Evolutionary conservation across 2,329 filamentous ascomycete species (phyloP), one percentile per base, ranked within the genome.

Genomic region (Trichoderma koningiopsis): DNA sequence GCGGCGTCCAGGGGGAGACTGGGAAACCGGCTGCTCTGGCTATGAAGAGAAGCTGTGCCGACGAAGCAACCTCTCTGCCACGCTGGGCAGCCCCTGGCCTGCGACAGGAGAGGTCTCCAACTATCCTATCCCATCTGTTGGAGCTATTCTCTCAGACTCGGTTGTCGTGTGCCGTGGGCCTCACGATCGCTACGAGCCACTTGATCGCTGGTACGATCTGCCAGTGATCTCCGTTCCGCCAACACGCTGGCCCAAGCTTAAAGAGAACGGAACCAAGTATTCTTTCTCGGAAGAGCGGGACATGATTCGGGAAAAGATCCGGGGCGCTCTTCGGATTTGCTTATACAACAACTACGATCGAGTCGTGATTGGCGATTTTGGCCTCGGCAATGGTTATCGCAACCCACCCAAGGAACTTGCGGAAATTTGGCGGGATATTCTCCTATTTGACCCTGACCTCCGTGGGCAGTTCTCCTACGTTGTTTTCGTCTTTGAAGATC

Each of bases 201-300:
- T 89, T 71, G 78, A 83, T 31, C 76, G 78, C 58, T 91, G 86
- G 86, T 80, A 80, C 73, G 83, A 86, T 57, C 80, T 93, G 35
- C 90, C 91, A 11, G 89, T 94, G n/a, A 87, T 93, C 68, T 92
- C 90, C 2, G 89, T 93, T 24, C 87, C 90, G 27, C 91, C 92
- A 11, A 88, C 90, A 8, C 87, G 90, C 29, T 88, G 91, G 80
- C 92, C 92, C 22, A 93, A 93, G 79, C 85, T 94, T 49, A 89
- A 89, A 74, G 87, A 88, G 70, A 83, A 84, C 60, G 89, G 88
- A n/a, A 83, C 83, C 71, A 87, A 87, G 72, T 94, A 93, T 79
- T 91, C 90, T 0, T 94, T 94, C 78, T 83, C 84, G 4, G 84
- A 89, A 74, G 92, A 94, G 79, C 87, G 87, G 71, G 88, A 91